Evolutionary conservation across 2,329 filamentous ascomycete genomes (phyloP).

Genomic region (Botryotinia globosa): DNA sequence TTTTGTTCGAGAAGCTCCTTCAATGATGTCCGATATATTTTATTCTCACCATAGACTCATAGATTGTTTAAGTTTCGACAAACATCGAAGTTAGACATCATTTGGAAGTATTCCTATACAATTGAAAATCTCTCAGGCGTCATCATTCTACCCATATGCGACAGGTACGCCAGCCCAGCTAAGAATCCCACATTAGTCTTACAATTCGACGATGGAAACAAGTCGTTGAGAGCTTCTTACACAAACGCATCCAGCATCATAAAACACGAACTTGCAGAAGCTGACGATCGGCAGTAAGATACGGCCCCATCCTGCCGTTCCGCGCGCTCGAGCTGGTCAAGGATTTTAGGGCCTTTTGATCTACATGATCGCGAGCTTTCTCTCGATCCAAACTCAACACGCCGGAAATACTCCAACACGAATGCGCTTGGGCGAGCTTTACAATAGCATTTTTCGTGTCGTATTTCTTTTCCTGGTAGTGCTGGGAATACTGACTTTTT

Average conservation of each 20-base stretch:
- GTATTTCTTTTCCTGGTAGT: not conserved
- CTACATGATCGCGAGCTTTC: constrained; percentile 4
- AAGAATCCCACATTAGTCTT: not conserved
- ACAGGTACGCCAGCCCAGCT: not conserved
- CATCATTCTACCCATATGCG: constrained; percentile 5
- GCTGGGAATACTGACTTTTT: not conserved
- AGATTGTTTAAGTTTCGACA: not conserved
- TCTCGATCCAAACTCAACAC: not conserved
- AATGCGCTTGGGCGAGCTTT: not conserved
- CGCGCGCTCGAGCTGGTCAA: not conserved
- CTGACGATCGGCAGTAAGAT: constrained; percentile 1
- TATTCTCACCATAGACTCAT: not conserved
- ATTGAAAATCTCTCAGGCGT: not conserved
- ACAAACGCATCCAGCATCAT: not conserved
- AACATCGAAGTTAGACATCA: not conserved
- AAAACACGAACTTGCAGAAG: constrained; percentile 13
- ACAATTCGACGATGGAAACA: not conserved
- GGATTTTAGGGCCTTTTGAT: not conserved
- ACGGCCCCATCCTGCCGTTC: constrained; percentile 4
- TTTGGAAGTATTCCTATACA: not conserved
- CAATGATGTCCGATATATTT: not conserved
- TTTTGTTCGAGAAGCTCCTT: not conserved
- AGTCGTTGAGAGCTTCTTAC: constrained; percentile 3
- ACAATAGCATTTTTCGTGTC: not conserved
- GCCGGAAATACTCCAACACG: not conserved